Base-by-base conservation (phyloP, 805 yeast species). In the Peterozyma toletana region DNA sequence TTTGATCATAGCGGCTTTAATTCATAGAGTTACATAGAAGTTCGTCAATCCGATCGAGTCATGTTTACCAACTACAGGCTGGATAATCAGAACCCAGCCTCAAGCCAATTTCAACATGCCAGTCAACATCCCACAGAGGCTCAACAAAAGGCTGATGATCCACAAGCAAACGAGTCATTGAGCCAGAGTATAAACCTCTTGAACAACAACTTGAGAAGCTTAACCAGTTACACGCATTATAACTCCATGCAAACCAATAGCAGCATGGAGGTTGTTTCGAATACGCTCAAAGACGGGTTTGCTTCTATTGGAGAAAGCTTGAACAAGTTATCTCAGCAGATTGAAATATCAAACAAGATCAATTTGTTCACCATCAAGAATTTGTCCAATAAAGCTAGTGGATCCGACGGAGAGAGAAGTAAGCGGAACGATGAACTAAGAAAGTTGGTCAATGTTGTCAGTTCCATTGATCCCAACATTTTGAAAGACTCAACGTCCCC, bases 331-430 rank as follows among this genome's bases (percentile, higher is more conserved):
- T 16, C 43, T 6, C 40, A 40, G 30, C 47, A 44, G 29, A 33
- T 44, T 14, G 47, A 44, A 35, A 44, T 40, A 35, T 40, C 29
- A 30, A 44, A 44, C 33, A 33, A 34, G 39, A 17, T 44, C 30
- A 37, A 34, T 11, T 37, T 44, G 41, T 44, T 37, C 31, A 29
- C 44, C 3, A 33, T 44, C 33, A 37, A 35, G 16, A 21, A 36
- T 14, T 11, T 40, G 18, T 31, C 17, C 31, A 41, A 35, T 27
- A 39, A 34, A 18, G 17, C 16, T 37, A n/a, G 15, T 15, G 33
- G 36, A 7, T 16, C 27, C 5, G 30, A 33, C 15, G 33, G 38
- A 37, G 35, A 21, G 41, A 30, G 49, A 29, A 37, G 45, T 21
- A 34, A 15, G 17, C 33, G 29, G 39, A 46, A 33, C 29, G 46